Evolutionary conservation across 164 flowering plant species (phyloP), one percentile per base, ranked within the genome.

Genomic region (Magnolia sinica): DNA sequence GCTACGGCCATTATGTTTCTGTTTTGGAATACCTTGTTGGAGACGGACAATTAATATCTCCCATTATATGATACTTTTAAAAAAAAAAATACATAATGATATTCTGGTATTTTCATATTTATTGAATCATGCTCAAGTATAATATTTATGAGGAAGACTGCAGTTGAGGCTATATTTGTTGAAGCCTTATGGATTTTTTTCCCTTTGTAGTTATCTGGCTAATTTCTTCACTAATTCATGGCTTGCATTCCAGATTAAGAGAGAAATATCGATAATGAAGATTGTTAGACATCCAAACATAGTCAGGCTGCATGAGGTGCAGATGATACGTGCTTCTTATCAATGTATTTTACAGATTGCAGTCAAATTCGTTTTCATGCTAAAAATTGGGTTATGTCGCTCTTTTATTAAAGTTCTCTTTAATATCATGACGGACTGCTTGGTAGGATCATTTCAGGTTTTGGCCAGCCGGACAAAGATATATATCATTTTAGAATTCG

Each of bases 251-350:
- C 88, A 96, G 99, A 96, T 96, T 74, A 94, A 89, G 87, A 87
- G 91, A 83, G 98, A 96, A 85, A 96, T 96, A 86, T 96, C 99
- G 23, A 91, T 96, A 77, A 96, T 96, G 99, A 96, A 96, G 92
- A 89, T 96, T 85, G 98, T 96, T 55, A 86, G 98, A 80, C 99
- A 96, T 88, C 98, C 98, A 19, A 79, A 88, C 84, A 91, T 96
- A 73, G 97, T 96, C 55, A 82, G 92, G 79, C 78, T 96, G 81
- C 89, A 91, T 75, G 99, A 96, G 98, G 99, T 96, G 85, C 76
- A 79, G 51, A 50, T 75, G n/a, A 11, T 37, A n/a, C 45, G 8
- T 70, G 52, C 73, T 55, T 8, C 61, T 10, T 55, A 45, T 49
- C 55, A 70, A 8, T 45, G 52, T 70, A 19, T 50, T 70, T 70